Conservation (phyloP, 352 stramenopile genomes). For the Globisporangium middletonii region DNA sequence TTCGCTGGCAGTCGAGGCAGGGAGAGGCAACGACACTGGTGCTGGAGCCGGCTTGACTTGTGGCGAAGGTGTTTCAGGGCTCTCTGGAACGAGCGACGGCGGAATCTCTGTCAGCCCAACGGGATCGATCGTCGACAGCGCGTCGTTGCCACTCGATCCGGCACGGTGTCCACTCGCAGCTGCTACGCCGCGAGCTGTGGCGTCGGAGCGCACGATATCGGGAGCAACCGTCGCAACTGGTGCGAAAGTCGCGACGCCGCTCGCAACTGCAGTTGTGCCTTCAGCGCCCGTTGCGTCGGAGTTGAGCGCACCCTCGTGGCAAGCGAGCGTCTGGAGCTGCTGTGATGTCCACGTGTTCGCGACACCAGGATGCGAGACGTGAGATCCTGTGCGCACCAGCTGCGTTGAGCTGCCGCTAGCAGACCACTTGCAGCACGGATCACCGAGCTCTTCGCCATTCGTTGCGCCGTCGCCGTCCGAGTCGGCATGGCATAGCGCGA, state of each 20-base stretch:
- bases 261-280: not conserved
- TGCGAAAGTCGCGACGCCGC: not conserved
- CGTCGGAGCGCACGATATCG: not conserved
- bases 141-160: not conserved
- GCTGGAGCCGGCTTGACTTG: too few species aligned
- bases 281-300: not conserved
- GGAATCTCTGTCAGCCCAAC: not conserved
- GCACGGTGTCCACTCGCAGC: not conserved
- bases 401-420: not conserved
- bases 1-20: too few species aligned
- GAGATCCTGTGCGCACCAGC: not conserved
- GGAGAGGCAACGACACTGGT: too few species aligned
- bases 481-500: slow-evolving; percentile 48
- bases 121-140: slow-evolving; percentile 6
- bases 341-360: slow-evolving; percentile 18
- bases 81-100: too few species aligned
- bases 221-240: not conserved
- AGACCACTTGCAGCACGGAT: slow-evolving; percentile 79
- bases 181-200: not conserved
- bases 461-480: slow-evolving; percentile 76
- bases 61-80: too few species aligned
- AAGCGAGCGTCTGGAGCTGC: slow-evolving; percentile 18
- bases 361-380: slow-evolving; percentile 25
- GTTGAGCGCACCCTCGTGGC: slow-evolving; percentile 8
- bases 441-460: slow-evolving; percentile 87